Percentiles rank a stretch among this genome's conserved stretches.
Evolutionary conservation across 1,284 basidiomycete genomes (phyloP).

Genomic region (Cryptococcus sp.): DNA sequence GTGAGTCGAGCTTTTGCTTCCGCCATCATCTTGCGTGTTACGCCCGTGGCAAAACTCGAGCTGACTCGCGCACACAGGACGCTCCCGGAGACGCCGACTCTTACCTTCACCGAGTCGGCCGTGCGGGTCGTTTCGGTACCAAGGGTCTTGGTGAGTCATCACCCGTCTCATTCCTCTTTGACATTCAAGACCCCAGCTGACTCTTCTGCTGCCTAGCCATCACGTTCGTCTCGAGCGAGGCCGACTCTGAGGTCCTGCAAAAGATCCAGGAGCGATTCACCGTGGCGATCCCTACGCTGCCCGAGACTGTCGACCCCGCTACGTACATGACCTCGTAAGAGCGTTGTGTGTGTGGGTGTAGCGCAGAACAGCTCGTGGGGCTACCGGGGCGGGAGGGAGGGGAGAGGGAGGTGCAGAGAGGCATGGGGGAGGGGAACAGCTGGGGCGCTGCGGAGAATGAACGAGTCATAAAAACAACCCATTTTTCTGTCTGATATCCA

Average conservation of each 20-base stretch:
- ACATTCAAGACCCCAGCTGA: neutral
- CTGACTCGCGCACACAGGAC: constrained; percentile 53
- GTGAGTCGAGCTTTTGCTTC: constrained; percentile 22
- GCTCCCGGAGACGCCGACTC: constrained; percentile 95
- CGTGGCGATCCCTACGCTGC: constrained; percentile 50
- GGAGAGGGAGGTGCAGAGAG: neutral
- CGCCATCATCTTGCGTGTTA: neutral
- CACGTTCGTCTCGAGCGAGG: constrained; percentile 89
- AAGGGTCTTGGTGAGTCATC: constrained; percentile 68
- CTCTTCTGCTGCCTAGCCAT: constrained; percentile 59
- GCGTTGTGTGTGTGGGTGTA: neutral
- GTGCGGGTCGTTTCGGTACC: constrained; percentile 98
- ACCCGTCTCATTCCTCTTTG: neutral
- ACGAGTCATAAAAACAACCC: neutral
- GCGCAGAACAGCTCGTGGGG: neutral
- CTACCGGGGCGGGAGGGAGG: neutral
- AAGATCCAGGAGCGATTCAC: constrained; percentile 53
- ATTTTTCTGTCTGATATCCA: neutral
- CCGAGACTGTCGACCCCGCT: constrained; percentile 46
- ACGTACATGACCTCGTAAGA: constrained; percentile 47
- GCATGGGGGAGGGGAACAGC: neutral
- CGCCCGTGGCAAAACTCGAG: neutral
- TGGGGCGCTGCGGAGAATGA: neutral
- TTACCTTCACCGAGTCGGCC: constrained; percentile 97
- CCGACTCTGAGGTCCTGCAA: constrained; percentile 83